Base-by-base conservation (phyloP, 176 grass and related monocot species). In the Poa pratensis region DNA sequence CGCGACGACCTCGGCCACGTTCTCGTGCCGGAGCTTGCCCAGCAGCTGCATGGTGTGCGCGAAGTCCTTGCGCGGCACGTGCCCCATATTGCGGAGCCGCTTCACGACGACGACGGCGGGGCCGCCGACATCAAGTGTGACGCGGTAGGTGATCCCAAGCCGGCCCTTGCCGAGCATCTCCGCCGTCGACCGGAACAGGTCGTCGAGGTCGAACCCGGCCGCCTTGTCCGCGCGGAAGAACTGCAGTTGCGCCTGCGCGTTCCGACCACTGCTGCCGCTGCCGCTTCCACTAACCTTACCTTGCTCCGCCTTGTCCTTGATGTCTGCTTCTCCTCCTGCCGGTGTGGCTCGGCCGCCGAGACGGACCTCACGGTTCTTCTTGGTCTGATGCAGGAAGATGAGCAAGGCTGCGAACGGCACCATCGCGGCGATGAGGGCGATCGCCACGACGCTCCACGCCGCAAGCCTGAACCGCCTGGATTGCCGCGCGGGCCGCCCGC, bases 71-170 rank as follows among this genome's bases (percentile, higher is more conserved):
- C 92, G 89, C 11, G 83, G 52, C 77, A 94, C 88, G 46, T 68
- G 84, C 20, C 83, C 58, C 89, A 92, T 88, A 83, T 92, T 96
- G 75, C 91, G 91, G 73, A 96, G 81, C 83, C 93, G 92, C 93
- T 99, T 99, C 65, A 96, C 96, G 2, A 89, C 83, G 28, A 94
- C 78, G 8, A 84, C 86, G 55, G 46, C 75, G 49, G 60, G 27
- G 55, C 79, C 86, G 42, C 88, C 71, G 35, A 69, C 84, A 20
- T 82, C 71, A 3, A 99, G 87, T 4, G 84, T 82, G 24, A 94
- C 93, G 67, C 79, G 87, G 75, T 92, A 99, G n/a, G 96, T 94
- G 77, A 89, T 96, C 46, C 96, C 96, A 15, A 96, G 32, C 60
- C 86, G 77, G 27, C 96, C 96, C 81, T 94, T 96, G 55, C 93